A percentile compares a stretch with the other conserved stretches of the same genome.
These are phyloP conservation scores for Erythrobasidium yunnanense DNA, from an alignment of 768 basidiomycete genomes.

Conservation along the genomic window DNA sequence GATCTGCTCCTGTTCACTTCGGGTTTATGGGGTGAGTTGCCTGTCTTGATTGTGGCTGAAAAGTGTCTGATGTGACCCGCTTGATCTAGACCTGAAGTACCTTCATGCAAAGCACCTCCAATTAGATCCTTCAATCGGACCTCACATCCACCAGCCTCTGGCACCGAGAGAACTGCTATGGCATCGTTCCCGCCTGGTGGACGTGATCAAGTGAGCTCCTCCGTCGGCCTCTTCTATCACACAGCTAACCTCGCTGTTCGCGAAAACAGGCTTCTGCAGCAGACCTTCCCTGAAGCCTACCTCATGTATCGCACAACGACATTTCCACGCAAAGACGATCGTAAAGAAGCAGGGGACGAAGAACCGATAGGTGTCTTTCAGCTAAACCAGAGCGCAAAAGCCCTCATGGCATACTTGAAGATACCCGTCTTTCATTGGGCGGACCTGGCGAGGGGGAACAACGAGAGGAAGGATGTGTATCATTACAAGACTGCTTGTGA, in stretches of 20 bases:
- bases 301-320: conserved; percentile 17
- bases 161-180: neutral
- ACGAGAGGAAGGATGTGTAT: neutral
- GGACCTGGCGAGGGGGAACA: conserved; percentile 5
- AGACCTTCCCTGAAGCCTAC: neutral
- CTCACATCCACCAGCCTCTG: neutral
- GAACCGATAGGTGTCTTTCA: conserved; percentile 17
- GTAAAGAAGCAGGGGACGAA: neutral
- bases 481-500: conserved; percentile 19
- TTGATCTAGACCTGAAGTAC: conserved; percentile 9
- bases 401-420: conserved; percentile 1
- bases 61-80: too few species aligned
- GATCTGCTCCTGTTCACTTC: conserved; percentile 21
- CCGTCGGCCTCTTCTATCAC: neutral
- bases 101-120: neutral
- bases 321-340: neutral
- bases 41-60: neutral
- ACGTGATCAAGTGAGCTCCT: conserved; percentile 10
- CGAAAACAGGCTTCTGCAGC: neutral
- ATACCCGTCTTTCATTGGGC: conserved; percentile 19
- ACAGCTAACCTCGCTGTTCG: too few species aligned
- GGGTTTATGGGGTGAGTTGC: conserved; percentile 18
- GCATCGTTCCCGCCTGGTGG: conserved; percentile 8
- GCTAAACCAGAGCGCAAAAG: conserved; percentile 16
- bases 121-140: neutral